Evolutionary conservation across 495 filamentous ascomycete genomes (phyloP), one percentile per base, ranked within the genome.

Genomic region (Coniosporium apollinis): DNA sequence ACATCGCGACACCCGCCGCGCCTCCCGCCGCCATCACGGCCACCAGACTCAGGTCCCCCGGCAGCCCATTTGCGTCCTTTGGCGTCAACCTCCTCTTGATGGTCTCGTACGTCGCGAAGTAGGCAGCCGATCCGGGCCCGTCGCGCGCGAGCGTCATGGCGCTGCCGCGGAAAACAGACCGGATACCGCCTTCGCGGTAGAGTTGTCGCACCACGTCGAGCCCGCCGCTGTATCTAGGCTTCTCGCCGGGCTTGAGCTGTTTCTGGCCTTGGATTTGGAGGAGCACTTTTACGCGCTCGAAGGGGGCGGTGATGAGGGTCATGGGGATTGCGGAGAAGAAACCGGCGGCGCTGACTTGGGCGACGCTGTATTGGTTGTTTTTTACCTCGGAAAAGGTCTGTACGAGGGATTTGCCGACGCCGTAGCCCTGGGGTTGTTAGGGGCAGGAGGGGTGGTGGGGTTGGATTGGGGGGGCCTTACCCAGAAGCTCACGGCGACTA

Each of bases 281-380:
- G 32, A 96, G 82, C 13, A 97, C 86, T 63, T 97, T 97, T 45
- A 97, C 85, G 43, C 89, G 86, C 70, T 97, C 89, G 49, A 97
- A 94, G 38, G 91, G 89, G 0, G 91, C 89, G 3, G 89, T 96
- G 61, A 97, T 94, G 55, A 84, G 55, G 1, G 91, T 97, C 85
- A 93, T 93, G 45, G 89, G 89, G 41, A 97, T 82, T 30, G 89
- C 89, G 47, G 80, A 87, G 74, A 97, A 94, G 72, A 94, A 94
- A 36, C 89, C 89, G 9, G 89, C 89, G 17, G 80, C 70, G 19
- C 82, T 84, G 62, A 91, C 77, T 56, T 96, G 89, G 17, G 67
- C 79, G 51, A 94, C 81, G 15, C 75, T 76, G 58, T 81, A 75
- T 28, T 55, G 75, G 40, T 77, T 67, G 50, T 79, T 60, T 14